Evolutionary conservation across 768 basidiomycete genomes (phyloP), one percentile per base, ranked within the genome.

Genomic region (Termitomyces sp.): DNA sequence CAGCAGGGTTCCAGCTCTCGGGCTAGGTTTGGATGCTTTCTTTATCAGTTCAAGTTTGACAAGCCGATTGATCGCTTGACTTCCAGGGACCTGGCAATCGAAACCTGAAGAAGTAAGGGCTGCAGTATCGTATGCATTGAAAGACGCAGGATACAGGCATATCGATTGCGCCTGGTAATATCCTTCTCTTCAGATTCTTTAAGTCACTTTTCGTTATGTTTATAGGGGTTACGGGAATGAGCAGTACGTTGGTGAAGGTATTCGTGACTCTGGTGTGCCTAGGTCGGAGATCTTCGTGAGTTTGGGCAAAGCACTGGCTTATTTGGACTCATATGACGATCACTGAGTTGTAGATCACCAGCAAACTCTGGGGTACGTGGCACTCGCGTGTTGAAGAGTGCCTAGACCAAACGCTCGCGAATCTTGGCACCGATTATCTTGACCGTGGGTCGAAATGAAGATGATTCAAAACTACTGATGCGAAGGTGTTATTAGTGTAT

Each of bases 351-450:
- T 62, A 89, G 88, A 83, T 90, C 61, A 90, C 88, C 1, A 89
- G 88, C 72, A 90, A 88, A 67, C 68, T 90, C 12, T 89, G 85
- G 86, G 74, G 81, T 42, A 87, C 87, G 9, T 85, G 82, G 70
- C 91, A 92, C 71, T 74, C 78, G 53, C 81, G 86, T 48, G 91
- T 91, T 36, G 90, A 91, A 68, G 84, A 87, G 64, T 81, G 84
- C 59, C 81, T 96, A 13, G 85, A 94, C 70, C 80, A 88, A 68
- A 88, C 90, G 16, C 85, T 96, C 15, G 80, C 84, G 24, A 86
- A 86, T 68, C 85, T 96, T 36, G 92, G 89, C n/a, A 84, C 83
- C 36, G 88, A 92, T 76, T 95, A 95, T 74, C 82, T 96, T 28
- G 94, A 96, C 62, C 77, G 90, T 88, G 68, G 71, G 38, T 67